phyloP scores from a whole-genome alignment of 129 eudicot species.

The Scalesia atractyloides region DNA sequence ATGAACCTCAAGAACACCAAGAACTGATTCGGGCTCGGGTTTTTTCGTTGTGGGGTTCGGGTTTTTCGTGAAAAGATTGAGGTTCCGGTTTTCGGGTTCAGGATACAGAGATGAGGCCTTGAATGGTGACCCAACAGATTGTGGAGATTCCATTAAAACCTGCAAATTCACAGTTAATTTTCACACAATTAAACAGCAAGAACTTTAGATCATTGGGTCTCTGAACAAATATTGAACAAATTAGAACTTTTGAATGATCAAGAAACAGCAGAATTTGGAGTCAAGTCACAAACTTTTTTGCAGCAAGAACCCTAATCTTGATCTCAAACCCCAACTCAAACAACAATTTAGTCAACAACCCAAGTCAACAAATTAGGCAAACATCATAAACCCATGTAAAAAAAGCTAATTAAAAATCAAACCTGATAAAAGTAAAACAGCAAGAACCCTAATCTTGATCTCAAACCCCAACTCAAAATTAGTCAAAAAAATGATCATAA shows the following conservation, averaged over 20 bases:
- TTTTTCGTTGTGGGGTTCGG: slow-evolving; percentile 36
- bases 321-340: too few relatives aligned
- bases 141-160: slow-evolving; percentile 86
- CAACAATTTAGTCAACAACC: too few relatives aligned
- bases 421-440: slow-evolving; percentile 17
- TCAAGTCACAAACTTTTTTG: slow-evolving; percentile 12
- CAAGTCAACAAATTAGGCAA: slow-evolving; percentile 6
- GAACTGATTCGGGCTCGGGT: slow-evolving; percentile 31
- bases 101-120: slow-evolving; percentile 51
- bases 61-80: slow-evolving; percentile 41
- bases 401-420: slow-evolving; percentile 6
- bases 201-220: background rate
- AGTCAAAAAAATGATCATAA: slow-evolving; percentile 3
- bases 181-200: background rate
- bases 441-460: slow-evolving; percentile 24
- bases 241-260: slow-evolving; percentile 4
- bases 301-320: too few relatives aligned
- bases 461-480: slow-evolving; percentile 2
- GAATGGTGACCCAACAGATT: slow-evolving; percentile 92
- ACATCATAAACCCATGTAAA: slow-evolving; percentile 17
- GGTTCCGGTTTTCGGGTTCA: slow-evolving; percentile 54
- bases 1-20: slow-evolving; percentile 79
- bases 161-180: background rate
- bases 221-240: slow-evolving; percentile 11
- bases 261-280: slow-evolving; percentile 14